phyloP scores from a whole-genome alignment of 768 basidiomycete species.

The Lactarius indigo region DNA sequence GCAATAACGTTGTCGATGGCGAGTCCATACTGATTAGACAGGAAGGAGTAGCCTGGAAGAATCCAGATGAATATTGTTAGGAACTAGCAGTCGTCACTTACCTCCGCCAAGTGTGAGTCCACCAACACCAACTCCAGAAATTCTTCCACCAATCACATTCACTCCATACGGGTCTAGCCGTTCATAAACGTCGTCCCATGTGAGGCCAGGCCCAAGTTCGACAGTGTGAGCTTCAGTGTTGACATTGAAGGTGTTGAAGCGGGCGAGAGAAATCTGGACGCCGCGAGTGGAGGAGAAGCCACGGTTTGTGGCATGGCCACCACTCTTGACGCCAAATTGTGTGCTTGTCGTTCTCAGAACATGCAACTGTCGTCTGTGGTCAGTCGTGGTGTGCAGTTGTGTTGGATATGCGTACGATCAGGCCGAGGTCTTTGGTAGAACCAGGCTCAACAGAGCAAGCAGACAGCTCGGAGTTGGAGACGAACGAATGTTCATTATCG shows the following conservation, averaged over 20 bases:
- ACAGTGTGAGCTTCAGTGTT: conserved; percentile 8
- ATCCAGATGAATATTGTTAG: neutral
- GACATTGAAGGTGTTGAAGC: conserved; percentile 37
- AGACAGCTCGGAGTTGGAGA: neutral
- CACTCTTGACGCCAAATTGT: neutral
- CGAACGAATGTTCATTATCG: neutral
- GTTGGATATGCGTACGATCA: neutral
- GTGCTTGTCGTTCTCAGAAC: neutral
- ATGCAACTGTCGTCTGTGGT: neutral
- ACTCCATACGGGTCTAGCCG: conserved; percentile 17
- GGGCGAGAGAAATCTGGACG: conserved; percentile 51
- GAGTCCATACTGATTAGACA: conserved; percentile 26
- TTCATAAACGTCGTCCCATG: conserved; percentile 29
- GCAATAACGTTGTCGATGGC: conserved; percentile 26
- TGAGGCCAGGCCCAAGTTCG: conserved; percentile 23
- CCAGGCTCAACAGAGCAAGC: conserved; percentile 1
- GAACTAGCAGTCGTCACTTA: conserved; percentile 8
- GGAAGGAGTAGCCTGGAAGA: conserved; percentile 18
- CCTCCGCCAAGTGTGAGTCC: conserved; percentile 17
- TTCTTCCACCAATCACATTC: conserved; percentile 26
- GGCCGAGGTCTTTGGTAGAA: neutral
- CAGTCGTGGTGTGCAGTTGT: neutral
- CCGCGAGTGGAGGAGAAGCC: conserved; percentile 59
- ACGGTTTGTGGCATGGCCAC: conserved; percentile 38
- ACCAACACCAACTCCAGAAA: conserved; percentile 26